Conservation (phyloP, 73 alveolate genomes). For the Symbiodinium pilosum region DNA sequence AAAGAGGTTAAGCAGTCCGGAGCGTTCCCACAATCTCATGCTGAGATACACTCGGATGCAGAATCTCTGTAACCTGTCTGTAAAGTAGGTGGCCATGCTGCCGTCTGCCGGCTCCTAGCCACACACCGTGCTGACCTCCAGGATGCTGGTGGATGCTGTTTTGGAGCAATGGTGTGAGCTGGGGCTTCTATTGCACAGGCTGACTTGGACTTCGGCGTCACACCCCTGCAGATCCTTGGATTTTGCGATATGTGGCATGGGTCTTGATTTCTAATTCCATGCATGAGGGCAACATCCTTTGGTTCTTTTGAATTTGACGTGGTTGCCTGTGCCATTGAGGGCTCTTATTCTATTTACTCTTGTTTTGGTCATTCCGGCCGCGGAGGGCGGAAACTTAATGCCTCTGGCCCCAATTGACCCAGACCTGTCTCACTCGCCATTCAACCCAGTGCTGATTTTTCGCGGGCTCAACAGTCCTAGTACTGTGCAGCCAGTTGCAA, state of each 20-base stretch:
- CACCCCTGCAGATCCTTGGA: background rate
- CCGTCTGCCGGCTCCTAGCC: background rate
- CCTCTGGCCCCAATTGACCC: background rate
- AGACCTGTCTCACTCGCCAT: too few species aligned
- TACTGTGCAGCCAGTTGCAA: too few species aligned
- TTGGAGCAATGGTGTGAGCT: background rate
- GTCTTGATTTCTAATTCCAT: too few species aligned
- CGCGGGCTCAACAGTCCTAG: too few species aligned
- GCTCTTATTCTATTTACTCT: too few species aligned
- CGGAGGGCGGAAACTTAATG: too few species aligned
- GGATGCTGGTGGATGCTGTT: background rate
- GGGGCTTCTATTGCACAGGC: background rate
- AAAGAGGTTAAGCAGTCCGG: background rate
- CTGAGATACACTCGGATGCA: background rate
- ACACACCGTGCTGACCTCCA: slow-evolving; percentile 17
- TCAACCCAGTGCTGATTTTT: too few species aligned
- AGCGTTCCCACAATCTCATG: background rate
- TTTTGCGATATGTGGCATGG: too few species aligned
- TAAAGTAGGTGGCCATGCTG: background rate
- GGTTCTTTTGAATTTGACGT: too few species aligned
- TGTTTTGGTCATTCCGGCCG: too few species aligned
- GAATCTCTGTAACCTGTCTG: background rate
- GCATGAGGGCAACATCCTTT: too few species aligned
- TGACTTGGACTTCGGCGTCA: slow-evolving; percentile 26
- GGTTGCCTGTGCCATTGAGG: too few species aligned